A percentile compares a stretch with the other conserved stretches of the same genome.
These are phyloP conservation scores for Ceratobasidium sp. DNA, from an alignment of 1,284 basidiomycete genomes.

Conservation along the genomic window DNA sequence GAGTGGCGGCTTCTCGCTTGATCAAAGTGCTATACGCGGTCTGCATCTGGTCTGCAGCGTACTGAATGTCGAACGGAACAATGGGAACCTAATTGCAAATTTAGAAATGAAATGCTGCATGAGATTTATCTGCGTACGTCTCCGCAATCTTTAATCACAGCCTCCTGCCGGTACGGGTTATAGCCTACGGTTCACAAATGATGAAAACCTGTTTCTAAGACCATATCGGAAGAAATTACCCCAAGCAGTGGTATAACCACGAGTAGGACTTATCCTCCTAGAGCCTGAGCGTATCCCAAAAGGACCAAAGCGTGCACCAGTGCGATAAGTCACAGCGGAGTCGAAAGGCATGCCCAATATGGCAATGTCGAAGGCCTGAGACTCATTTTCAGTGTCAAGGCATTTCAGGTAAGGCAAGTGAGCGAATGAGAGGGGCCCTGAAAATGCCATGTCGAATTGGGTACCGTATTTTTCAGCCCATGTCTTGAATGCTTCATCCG, in stretches of 20 bases:
- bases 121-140: slow-evolving; percentile 57
- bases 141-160: slow-evolving; percentile 77
- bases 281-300: slow-evolving; percentile 80
- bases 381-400: slow-evolving; percentile 60
- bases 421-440: slow-evolving; percentile 75
- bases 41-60: slow-evolving; percentile 80
- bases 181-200: slow-evolving; percentile 56
- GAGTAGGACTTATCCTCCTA: slow-evolving; percentile 61
- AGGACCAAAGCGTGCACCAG: slow-evolving; percentile 82
- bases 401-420: slow-evolving; percentile 74
- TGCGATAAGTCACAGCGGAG: slow-evolving; percentile 71
- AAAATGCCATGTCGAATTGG: slow-evolving; percentile 72
- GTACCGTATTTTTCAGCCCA: slow-evolving; percentile 63
- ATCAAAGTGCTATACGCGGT: slow-evolving; percentile 75
- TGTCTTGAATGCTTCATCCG: slow-evolving; percentile 8
- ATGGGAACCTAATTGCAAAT: slow-evolving; percentile 70
- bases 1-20: slow-evolving; percentile 55
- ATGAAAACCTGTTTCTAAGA: not conserved
- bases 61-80: slow-evolving; percentile 72
- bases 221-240: slow-evolving; percentile 18
- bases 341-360: slow-evolving; percentile 84
- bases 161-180: slow-evolving; percentile 65
- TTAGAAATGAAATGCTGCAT: slow-evolving; percentile 20
- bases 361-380: slow-evolving; percentile 71
- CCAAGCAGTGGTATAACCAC: slow-evolving; percentile 38